Base-by-base conservation (phyloP, 208 protist species). In the Balamuthia mandrillaris region DNA sequence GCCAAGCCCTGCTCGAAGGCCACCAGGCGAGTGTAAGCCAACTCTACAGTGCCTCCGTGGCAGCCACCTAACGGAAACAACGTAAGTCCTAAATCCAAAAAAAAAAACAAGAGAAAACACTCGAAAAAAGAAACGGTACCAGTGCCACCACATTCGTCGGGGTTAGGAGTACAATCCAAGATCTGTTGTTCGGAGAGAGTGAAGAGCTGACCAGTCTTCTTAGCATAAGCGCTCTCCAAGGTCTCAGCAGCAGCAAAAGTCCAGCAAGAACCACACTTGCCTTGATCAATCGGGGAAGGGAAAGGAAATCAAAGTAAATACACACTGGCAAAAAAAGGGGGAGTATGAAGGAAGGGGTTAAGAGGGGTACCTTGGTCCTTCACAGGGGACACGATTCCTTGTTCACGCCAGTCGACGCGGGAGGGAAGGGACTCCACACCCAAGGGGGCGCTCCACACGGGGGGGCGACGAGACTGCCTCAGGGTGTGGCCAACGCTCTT, bases 141-240 rank as follows among this genome's bases (percentile, higher is more conserved):
- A 27, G 86, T 87, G 68, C 88, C 88, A 39, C 88, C 88, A 47
- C 88, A 90, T 21, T 88, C 37, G 41, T 87, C 14, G 14, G 85
- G 85, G 85, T 90, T 90, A 42, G 82, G 75, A 3, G 83, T 70
- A 79, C 87, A 89, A 45, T 77, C 51, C 29, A 88, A 75, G 39
- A 90, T 49, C 54, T 89, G 78, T 81, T 90, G 79, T 66, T 83
- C 74, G 7, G 79, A 87, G 51, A 90, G 85, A 3, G 49, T 54
- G n/a, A 31, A 2, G 35, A 89, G 78, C 33, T 74, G 83, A 29
- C 86, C 88, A 3, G 85, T 88, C 54, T 66, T 51, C 37, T 72
- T 75, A 74, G 45, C 79, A 18, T 27, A 70, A 31, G 83, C 77
- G 51, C 72, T 79, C 83, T 91, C 90, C 35, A 91, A 24, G 14